A percentile compares a stretch with the other conserved stretches of the same genome.
Conservation (phyloP, 202 grass and related monocot genomes). For the Cymbopogon flexuosus region DNA sequence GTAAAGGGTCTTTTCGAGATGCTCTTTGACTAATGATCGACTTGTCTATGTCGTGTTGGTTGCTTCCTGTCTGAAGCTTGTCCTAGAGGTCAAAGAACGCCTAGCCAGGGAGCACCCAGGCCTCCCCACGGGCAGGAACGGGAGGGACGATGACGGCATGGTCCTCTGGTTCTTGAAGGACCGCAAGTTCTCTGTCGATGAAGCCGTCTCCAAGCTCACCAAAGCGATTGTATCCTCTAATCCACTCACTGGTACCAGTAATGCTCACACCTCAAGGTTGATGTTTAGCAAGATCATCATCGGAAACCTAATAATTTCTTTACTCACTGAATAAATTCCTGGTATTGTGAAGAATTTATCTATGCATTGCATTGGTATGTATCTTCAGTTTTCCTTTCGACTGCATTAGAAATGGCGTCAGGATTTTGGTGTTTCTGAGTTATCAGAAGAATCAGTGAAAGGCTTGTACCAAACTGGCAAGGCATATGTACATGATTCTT, state of each 20-base stretch:
- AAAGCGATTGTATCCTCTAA: constrained; percentile 76
- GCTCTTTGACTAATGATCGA: background rate
- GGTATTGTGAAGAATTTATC: background rate
- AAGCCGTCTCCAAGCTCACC: constrained; percentile 56
- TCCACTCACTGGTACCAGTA: background rate
- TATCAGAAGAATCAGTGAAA: constrained; percentile 76
- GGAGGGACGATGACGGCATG: constrained; percentile 86
- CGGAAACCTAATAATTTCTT: background rate
- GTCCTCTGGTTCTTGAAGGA: constrained; percentile 93
- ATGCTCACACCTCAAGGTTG: background rate
- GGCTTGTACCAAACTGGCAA: constrained; percentile 66
- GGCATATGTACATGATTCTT: constrained; percentile 76
- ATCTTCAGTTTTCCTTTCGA: constrained; percentile 34
- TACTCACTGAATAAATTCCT: background rate
- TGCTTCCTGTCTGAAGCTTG: constrained; percentile 46
- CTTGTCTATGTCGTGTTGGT: background rate
- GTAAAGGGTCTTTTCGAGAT: background rate
- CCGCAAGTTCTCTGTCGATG: constrained; percentile 64
- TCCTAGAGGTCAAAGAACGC: constrained; percentile 67
- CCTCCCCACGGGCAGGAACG: constrained; percentile 63
- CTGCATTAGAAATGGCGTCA: constrained; percentile 79
- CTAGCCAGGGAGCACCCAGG: constrained; percentile 51
- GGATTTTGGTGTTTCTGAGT: constrained; percentile 56
- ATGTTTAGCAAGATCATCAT: background rate
- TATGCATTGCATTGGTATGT: background rate